A percentile compares a stretch with the other conserved stretches of the same genome.
Conservation (phyloP, 2,329 filamentous ascomycete species). For the Colletotrichum graminicola region DNA sequence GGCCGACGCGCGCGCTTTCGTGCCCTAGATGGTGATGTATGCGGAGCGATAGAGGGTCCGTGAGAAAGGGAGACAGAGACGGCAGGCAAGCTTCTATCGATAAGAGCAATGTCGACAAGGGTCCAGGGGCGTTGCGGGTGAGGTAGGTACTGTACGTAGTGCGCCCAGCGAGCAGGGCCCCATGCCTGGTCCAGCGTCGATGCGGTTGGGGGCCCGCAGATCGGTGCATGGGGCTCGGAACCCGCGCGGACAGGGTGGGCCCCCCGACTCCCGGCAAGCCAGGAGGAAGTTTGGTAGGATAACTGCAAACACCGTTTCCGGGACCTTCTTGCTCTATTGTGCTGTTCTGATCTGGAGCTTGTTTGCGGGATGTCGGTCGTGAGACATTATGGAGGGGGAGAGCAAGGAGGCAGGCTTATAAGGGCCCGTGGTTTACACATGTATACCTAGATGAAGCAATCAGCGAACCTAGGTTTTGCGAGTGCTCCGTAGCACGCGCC, state of each 20-base stretch:
- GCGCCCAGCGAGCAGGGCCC: not conserved
- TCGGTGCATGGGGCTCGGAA: slow-evolving; percentile 34
- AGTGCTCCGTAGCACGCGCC: slow-evolving; percentile 4
- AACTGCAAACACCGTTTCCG: slow-evolving; percentile 35
- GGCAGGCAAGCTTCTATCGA: slow-evolving; percentile 5
- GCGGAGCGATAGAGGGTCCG: not conserved
- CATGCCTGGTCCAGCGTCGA: slow-evolving; percentile 21
- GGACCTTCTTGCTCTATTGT: not conserved
- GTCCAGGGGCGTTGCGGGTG: not conserved
- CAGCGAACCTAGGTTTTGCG: not conserved
- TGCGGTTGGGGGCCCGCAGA: slow-evolving; percentile 33
- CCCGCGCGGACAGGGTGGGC: slow-evolving; percentile 28
- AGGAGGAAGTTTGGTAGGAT: slow-evolving; percentile 39
- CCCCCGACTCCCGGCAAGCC: slow-evolving; percentile 21
- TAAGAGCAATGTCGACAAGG: slow-evolving; percentile 11
- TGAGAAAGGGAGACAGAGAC: not conserved
- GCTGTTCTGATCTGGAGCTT: slow-evolving; percentile 20
- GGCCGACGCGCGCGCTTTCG: not conserved
- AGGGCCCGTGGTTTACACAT: not conserved
- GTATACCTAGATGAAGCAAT: not conserved
- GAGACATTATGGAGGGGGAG: not conserved
- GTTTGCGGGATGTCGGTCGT: slow-evolving; percentile 9
- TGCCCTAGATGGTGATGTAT: not conserved
- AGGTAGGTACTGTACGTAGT: not conserved
- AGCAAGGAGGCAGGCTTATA: not conserved